These are phyloP conservation scores for Talaromyces albobiverticillius DNA, from an alignment of 2,329 filamentous ascomycete genomes.

Conservation along the genomic window DNA sequence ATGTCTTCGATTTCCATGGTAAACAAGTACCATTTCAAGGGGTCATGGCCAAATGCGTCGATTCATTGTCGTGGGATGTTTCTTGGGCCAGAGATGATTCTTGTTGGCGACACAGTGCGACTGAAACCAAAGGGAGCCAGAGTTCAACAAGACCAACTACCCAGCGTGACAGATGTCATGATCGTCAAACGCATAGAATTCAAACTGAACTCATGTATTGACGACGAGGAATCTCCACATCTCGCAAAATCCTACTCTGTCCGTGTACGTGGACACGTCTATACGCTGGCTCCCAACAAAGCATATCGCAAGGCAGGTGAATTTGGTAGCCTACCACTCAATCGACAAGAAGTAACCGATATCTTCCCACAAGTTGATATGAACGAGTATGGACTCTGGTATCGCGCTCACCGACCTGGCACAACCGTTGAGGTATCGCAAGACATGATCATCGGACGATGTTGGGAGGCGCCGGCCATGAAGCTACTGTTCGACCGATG, in stretches of 20 bases:
- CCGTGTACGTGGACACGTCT: constrained; percentile 51
- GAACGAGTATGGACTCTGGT: constrained; percentile 52
- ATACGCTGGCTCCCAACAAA: constrained; percentile 33
- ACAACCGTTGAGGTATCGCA: constrained; percentile 48
- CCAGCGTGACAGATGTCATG: constrained; percentile 50
- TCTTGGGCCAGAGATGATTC: constrained; percentile 56
- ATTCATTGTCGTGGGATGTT: constrained; percentile 56
- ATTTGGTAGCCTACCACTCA: constrained; percentile 24
- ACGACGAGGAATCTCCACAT: constrained; percentile 44
- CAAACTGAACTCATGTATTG: constrained; percentile 47
- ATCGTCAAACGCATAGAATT: constrained; percentile 54
- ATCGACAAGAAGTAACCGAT: constrained; percentile 30
- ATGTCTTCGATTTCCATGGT: constrained; percentile 54
- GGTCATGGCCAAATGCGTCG: constrained; percentile 53
- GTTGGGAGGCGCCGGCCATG: constrained; percentile 52
- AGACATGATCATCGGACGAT: constrained; percentile 52
- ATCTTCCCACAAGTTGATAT: constrained; percentile 40
- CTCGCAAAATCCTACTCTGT: constrained; percentile 47
- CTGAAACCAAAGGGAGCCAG: constrained; percentile 37
- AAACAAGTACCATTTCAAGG: constrained; percentile 52
- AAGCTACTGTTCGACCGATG: constrained; percentile 42
- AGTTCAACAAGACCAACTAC: constrained; percentile 18
- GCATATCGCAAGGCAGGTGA: constrained; percentile 21
- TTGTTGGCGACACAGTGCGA: constrained; percentile 54
- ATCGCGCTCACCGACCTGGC: constrained; percentile 43